A percentile compares a stretch with the other conserved stretches of the same genome.
Conservation (phyloP, 169 alveolate species). For the Plasmodium inui region DNA sequence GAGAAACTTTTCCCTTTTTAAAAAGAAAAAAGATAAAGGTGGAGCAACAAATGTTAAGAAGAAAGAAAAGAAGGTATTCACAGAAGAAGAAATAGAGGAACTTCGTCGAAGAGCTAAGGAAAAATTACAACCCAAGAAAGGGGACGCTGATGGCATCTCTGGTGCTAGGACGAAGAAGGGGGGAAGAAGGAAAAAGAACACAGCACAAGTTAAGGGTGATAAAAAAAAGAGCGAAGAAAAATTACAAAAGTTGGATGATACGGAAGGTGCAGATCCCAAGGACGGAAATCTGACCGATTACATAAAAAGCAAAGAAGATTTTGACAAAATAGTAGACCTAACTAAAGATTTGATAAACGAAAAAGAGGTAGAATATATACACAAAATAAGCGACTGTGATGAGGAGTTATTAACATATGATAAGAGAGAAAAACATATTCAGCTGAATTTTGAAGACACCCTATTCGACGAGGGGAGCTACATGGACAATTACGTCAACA, state of each 20-base stretch:
- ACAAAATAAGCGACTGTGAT: constrained; percentile 49
- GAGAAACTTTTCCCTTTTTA: constrained; percentile 22
- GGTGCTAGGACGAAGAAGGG: constrained; percentile 12
- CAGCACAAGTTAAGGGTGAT: background rate
- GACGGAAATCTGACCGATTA: background rate
- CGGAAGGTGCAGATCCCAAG: background rate
- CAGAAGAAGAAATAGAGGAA: constrained; percentile 74
- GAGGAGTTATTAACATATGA: constrained; percentile 54
- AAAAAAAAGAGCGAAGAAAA: background rate
- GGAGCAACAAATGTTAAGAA: constrained; percentile 29
- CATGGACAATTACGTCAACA: constrained; percentile 56
- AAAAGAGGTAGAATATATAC: constrained; percentile 53
- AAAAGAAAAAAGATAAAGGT: constrained; percentile 44
- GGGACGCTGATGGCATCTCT: background rate
- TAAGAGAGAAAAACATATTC: constrained; percentile 48
- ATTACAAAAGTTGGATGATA: background rate
- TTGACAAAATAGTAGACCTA: constrained; percentile 36
- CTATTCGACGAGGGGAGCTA: constrained; percentile 65
- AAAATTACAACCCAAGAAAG: constrained; percentile 42
- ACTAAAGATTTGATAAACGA: constrained; percentile 50
- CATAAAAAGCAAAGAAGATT: constrained; percentile 51
- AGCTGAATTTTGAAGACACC: constrained; percentile 63
- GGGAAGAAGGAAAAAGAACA: background rate
- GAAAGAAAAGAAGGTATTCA: constrained; percentile 36
- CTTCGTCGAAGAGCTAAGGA: constrained; percentile 54